A percentile compares a stretch with the other conserved stretches of the same genome.
These are phyloP conservation scores for Haberlea rhodopensis DNA, from an alignment of 257 asterid species.

Conservation along the genomic window DNA sequence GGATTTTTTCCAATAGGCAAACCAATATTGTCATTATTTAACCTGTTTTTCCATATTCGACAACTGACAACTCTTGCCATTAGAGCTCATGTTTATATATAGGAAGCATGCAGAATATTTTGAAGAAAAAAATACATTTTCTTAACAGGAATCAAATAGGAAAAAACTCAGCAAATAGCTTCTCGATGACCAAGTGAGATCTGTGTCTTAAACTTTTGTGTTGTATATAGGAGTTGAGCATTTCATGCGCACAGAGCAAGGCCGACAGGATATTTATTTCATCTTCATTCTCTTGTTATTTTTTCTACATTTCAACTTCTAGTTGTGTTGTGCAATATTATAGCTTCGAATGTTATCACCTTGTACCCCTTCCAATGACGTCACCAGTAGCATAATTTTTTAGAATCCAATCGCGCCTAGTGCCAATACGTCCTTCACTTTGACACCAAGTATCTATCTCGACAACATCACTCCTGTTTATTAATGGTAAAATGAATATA, in stretches of 20 bases:
- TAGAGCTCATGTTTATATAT: too few relatives aligned
- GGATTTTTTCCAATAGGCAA: not conserved
- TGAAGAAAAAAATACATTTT: too few relatives aligned
- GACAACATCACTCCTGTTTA: constrained; percentile 84
- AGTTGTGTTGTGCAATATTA: not conserved
- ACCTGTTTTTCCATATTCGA: not conserved
- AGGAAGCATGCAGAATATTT: not conserved
- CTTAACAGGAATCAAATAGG: not conserved
- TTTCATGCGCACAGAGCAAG: not conserved
- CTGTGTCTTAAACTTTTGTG: not conserved
- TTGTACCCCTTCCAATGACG: constrained; percentile 95
- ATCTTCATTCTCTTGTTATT: not conserved
- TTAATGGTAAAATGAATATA: constrained; percentile 14
- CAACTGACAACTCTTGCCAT: not conserved
- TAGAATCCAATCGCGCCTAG: constrained; percentile 94
- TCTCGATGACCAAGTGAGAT: not conserved
- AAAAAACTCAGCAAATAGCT: not conserved
- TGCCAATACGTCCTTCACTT: constrained; percentile 84
- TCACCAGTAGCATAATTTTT: constrained; percentile 73
- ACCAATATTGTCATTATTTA: not conserved
- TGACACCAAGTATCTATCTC: constrained; percentile 99
- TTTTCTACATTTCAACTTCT: not conserved
- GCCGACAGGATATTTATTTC: not conserved
- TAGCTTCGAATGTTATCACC: constrained; percentile 36
- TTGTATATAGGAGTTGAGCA: too few relatives aligned